Conservation (phyloP, 306 rosid genomes). For the Trifolium pratense region DNA sequence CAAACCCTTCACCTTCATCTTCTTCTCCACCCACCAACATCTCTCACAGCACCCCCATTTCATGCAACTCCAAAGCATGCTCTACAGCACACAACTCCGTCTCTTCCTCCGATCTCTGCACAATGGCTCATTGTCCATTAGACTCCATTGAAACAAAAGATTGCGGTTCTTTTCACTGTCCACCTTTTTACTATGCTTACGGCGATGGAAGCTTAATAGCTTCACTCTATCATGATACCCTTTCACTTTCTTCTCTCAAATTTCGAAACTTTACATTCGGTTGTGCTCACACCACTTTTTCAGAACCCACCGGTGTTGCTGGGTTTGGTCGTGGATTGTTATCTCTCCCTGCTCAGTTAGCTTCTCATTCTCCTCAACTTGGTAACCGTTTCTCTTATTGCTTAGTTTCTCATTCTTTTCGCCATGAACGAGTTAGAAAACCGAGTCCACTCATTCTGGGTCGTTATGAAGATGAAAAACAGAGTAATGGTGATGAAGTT, state of each 20-base stretch:
- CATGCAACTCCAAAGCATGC: slow-evolving; percentile 74
- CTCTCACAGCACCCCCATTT: slow-evolving; percentile 46
- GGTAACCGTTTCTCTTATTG: slow-evolving; percentile 83
- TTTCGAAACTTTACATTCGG: slow-evolving; percentile 79
- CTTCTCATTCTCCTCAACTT: slow-evolving; percentile 60
- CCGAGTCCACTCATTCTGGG: slow-evolving; percentile 89
- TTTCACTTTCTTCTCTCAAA: slow-evolving; percentile 53
- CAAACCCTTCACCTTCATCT: slow-evolving; percentile 45
- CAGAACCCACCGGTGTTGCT: slow-evolving; percentile 85
- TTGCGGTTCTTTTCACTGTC: slow-evolving; percentile 65
- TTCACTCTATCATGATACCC: slow-evolving; percentile 51
- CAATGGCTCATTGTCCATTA: slow-evolving; percentile 71
- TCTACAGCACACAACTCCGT: slow-evolving; percentile 62
- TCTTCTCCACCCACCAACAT: slow-evolving; percentile 38
- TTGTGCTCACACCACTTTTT: slow-evolving; percentile 79
- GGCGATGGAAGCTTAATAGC: slow-evolving; percentile 88
- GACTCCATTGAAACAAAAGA: slow-evolving; percentile 73
- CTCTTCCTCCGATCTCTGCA: slow-evolving; percentile 73
- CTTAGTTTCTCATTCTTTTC: slow-evolving; percentile 77
- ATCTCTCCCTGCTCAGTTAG: slow-evolving; percentile 77
- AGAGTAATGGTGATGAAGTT: background rate
- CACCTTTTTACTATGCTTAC: slow-evolving; percentile 79
- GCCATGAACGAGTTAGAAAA: slow-evolving; percentile 55
- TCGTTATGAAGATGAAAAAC: slow-evolving; percentile 47
- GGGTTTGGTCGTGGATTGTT: slow-evolving; percentile 85